A percentile compares a stretch with the other conserved stretches of the same genome.
These are phyloP conservation scores for Tricholomella constricta DNA, from an alignment of 768 basidiomycete genomes.

Conservation along the genomic window DNA sequence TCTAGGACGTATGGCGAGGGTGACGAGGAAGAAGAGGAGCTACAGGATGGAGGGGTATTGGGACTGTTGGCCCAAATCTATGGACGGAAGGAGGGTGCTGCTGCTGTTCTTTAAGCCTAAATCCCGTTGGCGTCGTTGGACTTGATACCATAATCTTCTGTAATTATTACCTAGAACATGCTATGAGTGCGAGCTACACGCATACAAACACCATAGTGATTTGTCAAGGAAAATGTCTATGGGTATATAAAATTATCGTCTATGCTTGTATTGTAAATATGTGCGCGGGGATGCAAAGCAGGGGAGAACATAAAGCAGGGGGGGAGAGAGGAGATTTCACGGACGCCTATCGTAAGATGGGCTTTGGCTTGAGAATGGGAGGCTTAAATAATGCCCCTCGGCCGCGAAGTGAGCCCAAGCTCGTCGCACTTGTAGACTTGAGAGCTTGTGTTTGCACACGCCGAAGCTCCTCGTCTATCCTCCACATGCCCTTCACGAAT, in stretches of 20 bases:
- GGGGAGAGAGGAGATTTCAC: background rate
- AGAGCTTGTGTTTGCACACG: slow-evolving; percentile 47
- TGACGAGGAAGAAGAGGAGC: slow-evolving; percentile 63
- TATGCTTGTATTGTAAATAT: background rate
- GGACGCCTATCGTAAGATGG: slow-evolving; percentile 29
- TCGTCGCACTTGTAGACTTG: slow-evolving; percentile 31
- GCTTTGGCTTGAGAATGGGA: slow-evolving; percentile 21
- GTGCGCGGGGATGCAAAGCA: background rate
- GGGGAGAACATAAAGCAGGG: background rate
- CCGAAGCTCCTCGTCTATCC: slow-evolving; percentile 82
- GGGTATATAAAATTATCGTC: background rate
- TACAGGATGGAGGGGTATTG: slow-evolving; percentile 83
- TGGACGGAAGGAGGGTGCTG: slow-evolving; percentile 55
- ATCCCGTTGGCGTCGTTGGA: background rate
- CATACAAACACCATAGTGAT: too few species aligned
- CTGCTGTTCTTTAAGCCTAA: slow-evolving; percentile 41
- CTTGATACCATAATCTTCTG: slow-evolving; percentile 15
- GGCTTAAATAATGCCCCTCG: slow-evolving; percentile 18
- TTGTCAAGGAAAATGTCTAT: background rate
- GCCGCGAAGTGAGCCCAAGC: slow-evolving; percentile 23
- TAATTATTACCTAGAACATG: background rate
- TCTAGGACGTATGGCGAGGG: slow-evolving; percentile 42
- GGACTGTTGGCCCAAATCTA: slow-evolving; percentile 89
- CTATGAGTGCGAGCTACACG: background rate
- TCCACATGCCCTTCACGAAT: slow-evolving; percentile 84